A percentile compares a stretch with the other conserved stretches of the same genome.
phyloP scores from a whole-genome alignment of 2,329 filamentous ascomycete genomes.

The Colletotrichum euphorbiae region DNA sequence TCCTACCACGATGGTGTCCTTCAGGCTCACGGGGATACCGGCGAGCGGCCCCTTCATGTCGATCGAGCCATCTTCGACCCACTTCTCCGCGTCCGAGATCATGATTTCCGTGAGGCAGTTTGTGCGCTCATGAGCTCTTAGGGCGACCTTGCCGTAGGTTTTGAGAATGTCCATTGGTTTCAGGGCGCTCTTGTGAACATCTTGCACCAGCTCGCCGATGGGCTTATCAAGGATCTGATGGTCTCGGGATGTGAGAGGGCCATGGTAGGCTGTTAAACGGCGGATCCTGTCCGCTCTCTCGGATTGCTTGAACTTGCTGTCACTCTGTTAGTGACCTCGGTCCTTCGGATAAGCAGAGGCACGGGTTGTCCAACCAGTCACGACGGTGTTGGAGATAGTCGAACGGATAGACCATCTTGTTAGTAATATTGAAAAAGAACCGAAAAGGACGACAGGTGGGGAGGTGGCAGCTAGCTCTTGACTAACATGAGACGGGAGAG shows the following conservation, averaged over 20 bases:
- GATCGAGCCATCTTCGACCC: conserved; percentile 68
- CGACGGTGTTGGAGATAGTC: conserved; percentile 77
- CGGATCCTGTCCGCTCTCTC: conserved; percentile 78
- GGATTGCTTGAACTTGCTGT: conserved; percentile 81
- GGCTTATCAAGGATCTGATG: conserved; percentile 75
- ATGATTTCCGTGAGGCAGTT: conserved; percentile 93
- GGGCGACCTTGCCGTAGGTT: conserved; percentile 86
- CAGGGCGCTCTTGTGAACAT: conserved; percentile 77
- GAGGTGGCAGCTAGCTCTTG: background rate
- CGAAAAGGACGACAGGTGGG: background rate
- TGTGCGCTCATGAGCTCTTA: conserved; percentile 86
- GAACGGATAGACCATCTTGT: conserved; percentile 45
- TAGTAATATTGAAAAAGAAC: background rate
- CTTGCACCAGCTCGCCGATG: conserved; percentile 81
- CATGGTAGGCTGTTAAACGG: conserved; percentile 74
- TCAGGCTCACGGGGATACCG: conserved; percentile 87
- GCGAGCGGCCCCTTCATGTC: conserved; percentile 86
- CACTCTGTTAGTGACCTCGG: conserved; percentile 45
- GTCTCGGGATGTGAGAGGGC: conserved; percentile 73
- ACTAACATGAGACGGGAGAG: conserved; percentile 1
- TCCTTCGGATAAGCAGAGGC: background rate
- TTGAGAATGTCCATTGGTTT: conserved; percentile 80
- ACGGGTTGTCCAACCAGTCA: conserved; percentile 69
- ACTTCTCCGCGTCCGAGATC: conserved; percentile 80
- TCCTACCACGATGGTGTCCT: conserved; percentile 82